These are phyloP conservation scores for Debaryomyces singareniensis DNA, from an alignment of 1,139 yeast genomes.

Conservation along the genomic window DNA sequence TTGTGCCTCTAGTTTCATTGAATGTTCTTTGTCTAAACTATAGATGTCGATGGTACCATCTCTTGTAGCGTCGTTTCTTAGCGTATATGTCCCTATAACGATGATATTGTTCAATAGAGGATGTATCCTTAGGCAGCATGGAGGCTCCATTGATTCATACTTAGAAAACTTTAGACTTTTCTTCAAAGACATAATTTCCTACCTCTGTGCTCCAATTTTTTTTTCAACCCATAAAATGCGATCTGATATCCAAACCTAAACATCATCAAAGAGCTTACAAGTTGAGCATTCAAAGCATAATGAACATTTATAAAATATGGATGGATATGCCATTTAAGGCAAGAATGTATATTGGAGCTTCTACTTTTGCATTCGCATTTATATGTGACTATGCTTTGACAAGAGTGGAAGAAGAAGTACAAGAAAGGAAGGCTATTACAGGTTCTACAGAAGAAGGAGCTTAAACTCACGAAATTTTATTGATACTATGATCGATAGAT, in stretches of 20 bases:
- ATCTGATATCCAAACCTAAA: background rate
- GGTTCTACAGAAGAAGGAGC: no score
- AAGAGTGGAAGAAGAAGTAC: slow-evolving; percentile 38
- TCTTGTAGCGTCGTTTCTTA: slow-evolving; percentile 54
- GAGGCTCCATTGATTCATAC: slow-evolving; percentile 56
- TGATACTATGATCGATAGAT: no score
- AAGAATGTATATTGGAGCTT: slow-evolving; percentile 47
- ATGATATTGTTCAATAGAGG: slow-evolving; percentile 44
- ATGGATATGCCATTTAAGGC: slow-evolving; percentile 44
- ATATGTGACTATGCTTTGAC: slow-evolving; percentile 45
- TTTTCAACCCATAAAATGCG: no score
- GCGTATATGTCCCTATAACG: slow-evolving; percentile 72
- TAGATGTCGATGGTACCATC: slow-evolving; percentile 73
- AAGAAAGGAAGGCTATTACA: no score
- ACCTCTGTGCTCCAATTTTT: no score
- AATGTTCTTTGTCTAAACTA: slow-evolving; percentile 14
- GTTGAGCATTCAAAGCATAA: slow-evolving; percentile 8
- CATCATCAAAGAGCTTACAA: background rate
- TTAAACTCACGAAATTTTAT: no score
- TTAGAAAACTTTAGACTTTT: slow-evolving; percentile 15
- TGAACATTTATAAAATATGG: slow-evolving; percentile 42
- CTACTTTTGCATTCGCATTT: slow-evolving; percentile 48
- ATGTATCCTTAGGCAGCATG: slow-evolving; percentile 67
- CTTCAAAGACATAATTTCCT: slow-evolving; percentile 8
- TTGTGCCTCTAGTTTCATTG: slow-evolving; percentile 3